A percentile compares a stretch with the other conserved stretches of the same genome.
phyloP scores from a whole-genome alignment of 805 yeast genomes.

The Ogataea nonfermentans region DNA sequence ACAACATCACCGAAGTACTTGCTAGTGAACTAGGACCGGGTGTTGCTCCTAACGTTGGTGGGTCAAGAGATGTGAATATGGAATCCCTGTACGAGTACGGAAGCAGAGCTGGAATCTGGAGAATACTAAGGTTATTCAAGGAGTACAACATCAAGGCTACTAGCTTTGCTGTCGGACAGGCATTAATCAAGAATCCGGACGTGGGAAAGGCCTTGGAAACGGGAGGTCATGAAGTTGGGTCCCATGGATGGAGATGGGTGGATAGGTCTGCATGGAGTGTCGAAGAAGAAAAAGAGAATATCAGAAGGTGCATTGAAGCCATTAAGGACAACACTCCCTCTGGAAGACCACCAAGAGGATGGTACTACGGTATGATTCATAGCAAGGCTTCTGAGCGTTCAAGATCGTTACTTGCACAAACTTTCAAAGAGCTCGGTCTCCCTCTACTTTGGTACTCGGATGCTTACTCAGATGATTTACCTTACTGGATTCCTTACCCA shows the following conservation, averaged over 20 bases:
- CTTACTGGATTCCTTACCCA: slow-evolving; percentile 33
- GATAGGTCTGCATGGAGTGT: slow-evolving; percentile 30
- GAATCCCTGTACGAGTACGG: slow-evolving; percentile 23
- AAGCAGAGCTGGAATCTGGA: slow-evolving; percentile 21
- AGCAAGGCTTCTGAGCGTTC: slow-evolving; percentile 32
- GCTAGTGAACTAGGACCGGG: slow-evolving; percentile 23
- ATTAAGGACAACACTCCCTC: slow-evolving; percentile 28
- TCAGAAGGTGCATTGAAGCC: slow-evolving; percentile 29
- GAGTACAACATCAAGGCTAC: slow-evolving; percentile 34
- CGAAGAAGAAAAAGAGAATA: slow-evolving; percentile 35
- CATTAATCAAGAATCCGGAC: slow-evolving; percentile 33
- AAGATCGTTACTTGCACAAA: slow-evolving; percentile 15
- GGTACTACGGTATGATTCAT: slow-evolving; percentile 34
- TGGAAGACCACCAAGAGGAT: slow-evolving; percentile 37
- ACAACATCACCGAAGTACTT: slow-evolving; percentile 14
- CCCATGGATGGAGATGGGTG: slow-evolving; percentile 40
- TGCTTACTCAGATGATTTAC: slow-evolving; percentile 37
- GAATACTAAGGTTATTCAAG: slow-evolving; percentile 31
- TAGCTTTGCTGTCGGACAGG: slow-evolving; percentile 39
- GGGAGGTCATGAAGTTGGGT: slow-evolving; percentile 39
- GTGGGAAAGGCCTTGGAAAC: slow-evolving; percentile 35
- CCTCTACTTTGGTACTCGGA: slow-evolving; percentile 37
- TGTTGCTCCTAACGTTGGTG: slow-evolving; percentile 9
- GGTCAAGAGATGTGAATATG: slow-evolving; percentile 17
- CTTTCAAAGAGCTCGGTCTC: slow-evolving; percentile 26